Conservation (phyloP, 2,329 filamentous ascomycete species). For the Zymoseptoria brevis region DNA sequence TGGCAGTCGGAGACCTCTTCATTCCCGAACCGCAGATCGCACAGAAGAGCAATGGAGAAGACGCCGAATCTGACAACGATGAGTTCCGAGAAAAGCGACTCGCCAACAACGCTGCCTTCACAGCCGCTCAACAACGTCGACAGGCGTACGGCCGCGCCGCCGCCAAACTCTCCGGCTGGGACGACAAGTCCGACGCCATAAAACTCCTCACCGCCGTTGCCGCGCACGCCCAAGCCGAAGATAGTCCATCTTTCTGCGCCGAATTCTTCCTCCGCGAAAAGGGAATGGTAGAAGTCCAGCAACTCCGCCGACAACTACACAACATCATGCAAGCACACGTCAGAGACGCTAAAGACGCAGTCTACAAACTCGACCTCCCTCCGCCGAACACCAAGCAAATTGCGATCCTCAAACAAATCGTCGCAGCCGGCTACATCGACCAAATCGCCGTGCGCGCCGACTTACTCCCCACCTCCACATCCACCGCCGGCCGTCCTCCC, state of each 20-base stretch:
- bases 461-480: conserved; percentile 55
- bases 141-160: conserved; percentile 65
- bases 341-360: conserved; percentile 6
- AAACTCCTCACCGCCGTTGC: conserved; percentile 85
- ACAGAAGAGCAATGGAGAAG: conserved; percentile 15
- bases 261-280: conserved; percentile 81
- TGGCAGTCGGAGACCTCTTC: conserved; percentile 84
- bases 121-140: conserved; percentile 52
- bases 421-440: conserved; percentile 87
- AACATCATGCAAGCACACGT: conserved; percentile 57
- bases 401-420: conserved; percentile 79
- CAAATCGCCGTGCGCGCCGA: conserved; percentile 89
- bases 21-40: conserved; percentile 72
- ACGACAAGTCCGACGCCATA: conserved; percentile 77
- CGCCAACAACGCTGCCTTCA: conserved; percentile 58
- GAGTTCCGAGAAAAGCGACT: conserved; percentile 25
- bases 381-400: conserved; percentile 57
- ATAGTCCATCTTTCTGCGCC: conserved; percentile 56
- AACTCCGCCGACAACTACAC: conserved; percentile 75
- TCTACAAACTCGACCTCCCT: conserved; percentile 39
- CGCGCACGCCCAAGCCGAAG: conserved; percentile 60
- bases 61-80: conserved; percentile 34
- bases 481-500: conserved; percentile 51
- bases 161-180: conserved; percentile 68
- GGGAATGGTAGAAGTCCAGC: conserved; percentile 74